A percentile compares a stretch with the other conserved stretches of the same genome.
Conservation (phyloP, 441 rosid genomes). For the Populus hybrid region DNA sequence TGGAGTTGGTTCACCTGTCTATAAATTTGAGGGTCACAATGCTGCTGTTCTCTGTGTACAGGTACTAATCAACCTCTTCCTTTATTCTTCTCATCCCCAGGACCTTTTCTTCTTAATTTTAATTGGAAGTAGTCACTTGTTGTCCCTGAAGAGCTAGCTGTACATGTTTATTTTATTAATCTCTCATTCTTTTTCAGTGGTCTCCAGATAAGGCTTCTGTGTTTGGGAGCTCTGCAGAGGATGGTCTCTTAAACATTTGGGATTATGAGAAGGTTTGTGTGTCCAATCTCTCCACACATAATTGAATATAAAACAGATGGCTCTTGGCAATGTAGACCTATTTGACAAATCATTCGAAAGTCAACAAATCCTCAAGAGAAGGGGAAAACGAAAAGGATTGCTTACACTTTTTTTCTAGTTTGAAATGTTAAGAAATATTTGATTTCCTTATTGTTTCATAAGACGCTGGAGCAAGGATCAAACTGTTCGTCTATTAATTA, state of each 20-base stretch:
- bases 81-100: background rate
- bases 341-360: background rate
- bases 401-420: background rate
- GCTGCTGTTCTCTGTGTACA: slow-evolving; percentile 99
- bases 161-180: slow-evolving; percentile 4
- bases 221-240: slow-evolving; percentile 98
- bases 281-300: background rate
- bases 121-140: background rate
- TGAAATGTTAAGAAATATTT: background rate
- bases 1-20: slow-evolving; percentile 78
- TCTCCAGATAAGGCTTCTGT: slow-evolving; percentile 92
- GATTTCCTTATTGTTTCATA: background rate
- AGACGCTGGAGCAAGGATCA: background rate
- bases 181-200: slow-evolving; percentile 58
- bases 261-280: slow-evolving; percentile 79
- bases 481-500: background rate
- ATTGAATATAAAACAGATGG: background rate
- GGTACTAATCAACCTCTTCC: slow-evolving; percentile 35
- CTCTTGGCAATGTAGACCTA: background rate
- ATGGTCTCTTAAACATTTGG: slow-evolving; percentile 95
- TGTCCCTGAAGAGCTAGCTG: background rate
- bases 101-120: background rate
- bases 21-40: slow-evolving; percentile 87
- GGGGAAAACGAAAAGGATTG: background rate
- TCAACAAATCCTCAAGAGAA: background rate